These are phyloP conservation scores for Silybum marianum DNA, from an alignment of 129 eudicot species.

Conservation along the genomic window DNA sequence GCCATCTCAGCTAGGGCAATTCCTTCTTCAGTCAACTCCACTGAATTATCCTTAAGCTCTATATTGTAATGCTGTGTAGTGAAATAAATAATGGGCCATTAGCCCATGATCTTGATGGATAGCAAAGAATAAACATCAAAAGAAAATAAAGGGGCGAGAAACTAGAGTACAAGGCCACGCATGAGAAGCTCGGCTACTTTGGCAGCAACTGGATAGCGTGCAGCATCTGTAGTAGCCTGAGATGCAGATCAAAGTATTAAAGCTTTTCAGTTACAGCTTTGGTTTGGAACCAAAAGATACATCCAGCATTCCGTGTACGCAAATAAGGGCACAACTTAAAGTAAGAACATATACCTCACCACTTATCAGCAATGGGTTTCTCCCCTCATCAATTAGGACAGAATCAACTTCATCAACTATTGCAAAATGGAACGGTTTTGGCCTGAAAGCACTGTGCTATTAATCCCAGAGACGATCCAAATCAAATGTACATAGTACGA, in stretches of 20 bases:
- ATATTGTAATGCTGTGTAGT: slow-evolving; percentile 78
- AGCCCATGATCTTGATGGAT: neutral
- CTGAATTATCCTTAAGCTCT: slow-evolving; percentile 93
- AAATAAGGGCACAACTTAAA: slow-evolving; percentile 3
- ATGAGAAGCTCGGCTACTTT: slow-evolving; percentile 96
- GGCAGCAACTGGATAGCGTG: slow-evolving; percentile 97
- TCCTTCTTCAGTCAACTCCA: slow-evolving; percentile 93
- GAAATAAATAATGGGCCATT: neutral
- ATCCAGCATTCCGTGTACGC: neutral
- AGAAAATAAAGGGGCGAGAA: slow-evolving; percentile 17
- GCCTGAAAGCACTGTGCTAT: slow-evolving; percentile 53
- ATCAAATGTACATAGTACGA: slow-evolving; percentile 11
- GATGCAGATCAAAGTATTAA: slow-evolving; percentile 18
- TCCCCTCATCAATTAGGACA: slow-evolving; percentile 95
- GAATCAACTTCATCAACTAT: slow-evolving; percentile 99
- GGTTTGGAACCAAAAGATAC: slow-evolving; percentile 1
- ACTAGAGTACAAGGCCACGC: slow-evolving; percentile 54
- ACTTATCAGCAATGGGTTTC: slow-evolving; percentile 91
- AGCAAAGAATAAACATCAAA: neutral
- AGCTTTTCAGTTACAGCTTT: slow-evolving; percentile 6
- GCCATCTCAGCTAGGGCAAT: slow-evolving; percentile 91
- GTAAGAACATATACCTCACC: slow-evolving; percentile 64
- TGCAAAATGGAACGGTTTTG: slow-evolving; percentile 97
- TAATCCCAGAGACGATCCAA: neutral
- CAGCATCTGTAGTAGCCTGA: slow-evolving; percentile 92